Conservation (phyloP, 2,329 filamentous ascomycete species). For the Anthostomella pinea region DNA sequence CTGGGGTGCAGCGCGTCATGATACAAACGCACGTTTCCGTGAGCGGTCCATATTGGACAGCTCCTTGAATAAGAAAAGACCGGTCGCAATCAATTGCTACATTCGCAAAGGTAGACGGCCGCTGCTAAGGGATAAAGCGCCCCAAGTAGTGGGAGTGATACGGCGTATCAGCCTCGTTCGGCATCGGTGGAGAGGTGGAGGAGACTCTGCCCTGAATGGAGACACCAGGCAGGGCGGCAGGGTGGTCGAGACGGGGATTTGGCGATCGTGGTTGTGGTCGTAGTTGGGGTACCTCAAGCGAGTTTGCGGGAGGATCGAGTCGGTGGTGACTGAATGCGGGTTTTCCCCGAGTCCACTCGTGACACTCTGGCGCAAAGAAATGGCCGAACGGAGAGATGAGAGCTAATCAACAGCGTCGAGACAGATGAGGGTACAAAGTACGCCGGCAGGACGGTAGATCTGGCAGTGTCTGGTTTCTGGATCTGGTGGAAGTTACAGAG, state of each 20-base stretch:
- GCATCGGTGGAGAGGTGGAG: constrained; percentile 37
- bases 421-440: too few relatives aligned
- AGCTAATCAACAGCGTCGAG: too few relatives aligned
- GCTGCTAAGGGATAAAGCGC: constrained; percentile 45
- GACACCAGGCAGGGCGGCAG: constrained; percentile 15
- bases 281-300: too few relatives aligned
- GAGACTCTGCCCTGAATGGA: constrained; percentile 26
- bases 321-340: too few relatives aligned
- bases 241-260: not conserved
- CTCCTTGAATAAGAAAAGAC: constrained; percentile 30
- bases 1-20: not conserved
- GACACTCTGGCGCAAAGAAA: too few relatives aligned
- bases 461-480: too few relatives aligned
- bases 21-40: constrained; percentile 54
- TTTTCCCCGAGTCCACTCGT: too few relatives aligned
- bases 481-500: too few relatives aligned
- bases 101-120: constrained; percentile 40
- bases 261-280: not conserved
- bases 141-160: constrained; percentile 40
- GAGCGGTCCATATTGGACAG: constrained; percentile 60
- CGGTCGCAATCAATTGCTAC: constrained; percentile 37
- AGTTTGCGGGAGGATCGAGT: too few relatives aligned
- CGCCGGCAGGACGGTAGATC: too few relatives aligned
- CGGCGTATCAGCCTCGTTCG: constrained; percentile 40
- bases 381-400: too few relatives aligned